Percentiles rank a stretch among this genome's conserved stretches.
Evolutionary conservation across 2,329 filamentous ascomycete species (phyloP).

Genomic region (Catunica adiposa): DNA sequence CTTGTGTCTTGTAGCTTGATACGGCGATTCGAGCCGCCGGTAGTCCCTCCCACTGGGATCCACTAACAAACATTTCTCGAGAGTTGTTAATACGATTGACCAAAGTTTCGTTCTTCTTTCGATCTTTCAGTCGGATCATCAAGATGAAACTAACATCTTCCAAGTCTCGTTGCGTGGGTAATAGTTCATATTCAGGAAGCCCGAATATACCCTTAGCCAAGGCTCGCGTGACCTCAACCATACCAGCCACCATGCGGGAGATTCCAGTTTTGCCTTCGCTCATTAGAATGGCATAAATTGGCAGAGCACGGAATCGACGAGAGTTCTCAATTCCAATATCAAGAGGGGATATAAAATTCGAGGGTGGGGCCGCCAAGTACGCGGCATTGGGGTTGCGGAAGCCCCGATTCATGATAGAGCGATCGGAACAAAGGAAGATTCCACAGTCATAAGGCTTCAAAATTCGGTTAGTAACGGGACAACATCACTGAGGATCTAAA

Average conservation of each 20-base stretch:
- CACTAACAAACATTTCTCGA: slow-evolving; percentile 65
- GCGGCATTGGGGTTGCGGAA: slow-evolving; percentile 76
- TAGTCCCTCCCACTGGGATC: slow-evolving; percentile 58
- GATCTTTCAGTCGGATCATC: slow-evolving; percentile 57
- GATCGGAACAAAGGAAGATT: slow-evolving; percentile 63
- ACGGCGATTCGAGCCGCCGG: slow-evolving; percentile 71
- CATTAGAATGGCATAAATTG: slow-evolving; percentile 64
- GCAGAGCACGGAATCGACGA: slow-evolving; percentile 75
- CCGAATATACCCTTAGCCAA: slow-evolving; percentile 45
- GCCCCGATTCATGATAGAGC: slow-evolving; percentile 39
- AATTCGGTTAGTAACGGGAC: background rate
- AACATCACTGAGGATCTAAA: slow-evolving; percentile 15
- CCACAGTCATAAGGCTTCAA: slow-evolving; percentile 71
- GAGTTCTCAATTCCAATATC: slow-evolving; percentile 87
- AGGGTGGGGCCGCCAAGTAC: slow-evolving; percentile 42
- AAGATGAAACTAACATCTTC: slow-evolving; percentile 52
- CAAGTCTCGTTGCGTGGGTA: slow-evolving; percentile 37
- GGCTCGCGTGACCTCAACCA: slow-evolving; percentile 52
- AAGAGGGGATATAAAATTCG: slow-evolving; percentile 55
- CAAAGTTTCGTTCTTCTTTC: slow-evolving; percentile 44
- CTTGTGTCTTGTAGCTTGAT: slow-evolving; percentile 66
- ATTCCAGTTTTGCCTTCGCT: slow-evolving; percentile 60
- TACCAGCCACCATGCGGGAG: slow-evolving; percentile 49
- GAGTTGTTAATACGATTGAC: slow-evolving; percentile 56
- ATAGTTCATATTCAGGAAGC: slow-evolving; percentile 46